Evolutionary conservation across 768 basidiomycete genomes (phyloP).

Genomic region (Tephrocybe sp.): DNA sequence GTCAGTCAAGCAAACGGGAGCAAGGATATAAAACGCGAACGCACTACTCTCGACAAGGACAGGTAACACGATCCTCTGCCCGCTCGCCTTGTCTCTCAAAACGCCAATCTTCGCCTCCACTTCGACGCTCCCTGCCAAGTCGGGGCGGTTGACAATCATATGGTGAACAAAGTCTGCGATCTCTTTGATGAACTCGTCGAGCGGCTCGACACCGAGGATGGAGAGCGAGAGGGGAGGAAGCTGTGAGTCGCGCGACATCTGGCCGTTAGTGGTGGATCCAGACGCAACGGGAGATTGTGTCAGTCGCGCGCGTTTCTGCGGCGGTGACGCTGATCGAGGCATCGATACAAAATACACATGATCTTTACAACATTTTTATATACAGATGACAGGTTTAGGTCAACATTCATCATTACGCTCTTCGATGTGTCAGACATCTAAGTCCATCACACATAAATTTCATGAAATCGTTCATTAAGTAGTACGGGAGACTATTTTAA

Average conservation of each 20-base stretch:
- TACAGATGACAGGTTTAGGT: too few relatives aligned
- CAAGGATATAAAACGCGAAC: conserved; percentile 27
- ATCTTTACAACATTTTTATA: too few relatives aligned
- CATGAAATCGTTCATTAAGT: conserved; percentile 13
- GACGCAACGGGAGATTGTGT: conserved; percentile 17
- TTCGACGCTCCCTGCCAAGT: conserved; percentile 64
- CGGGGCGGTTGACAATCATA: conserved; percentile 58
- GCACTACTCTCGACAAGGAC: conserved; percentile 84
- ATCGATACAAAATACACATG: conserved; percentile 12
- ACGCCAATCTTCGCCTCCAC: conserved; percentile 91
- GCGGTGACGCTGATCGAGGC: conserved; percentile 28
- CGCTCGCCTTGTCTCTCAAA: conserved; percentile 55
- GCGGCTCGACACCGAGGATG: conserved; percentile 85
- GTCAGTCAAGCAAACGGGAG: conserved; percentile 1
- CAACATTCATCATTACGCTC: too few relatives aligned
- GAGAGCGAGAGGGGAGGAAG: conserved; percentile 73
- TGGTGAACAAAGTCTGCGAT: conserved; percentile 88
- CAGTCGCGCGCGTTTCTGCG: conserved; percentile 32
- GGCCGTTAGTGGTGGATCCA: conserved; percentile 25
- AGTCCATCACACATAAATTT: background rate
- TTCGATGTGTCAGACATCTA: too few relatives aligned
- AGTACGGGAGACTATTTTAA: conserved; percentile 32
- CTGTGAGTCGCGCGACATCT: conserved; percentile 16
- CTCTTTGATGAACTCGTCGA: conserved; percentile 92
- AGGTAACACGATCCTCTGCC: conserved; percentile 65